A percentile compares a stretch with the other conserved stretches of the same genome.
Conservation (phyloP, 805 yeast species). For the Saccharomycopsis sp. region DNA sequence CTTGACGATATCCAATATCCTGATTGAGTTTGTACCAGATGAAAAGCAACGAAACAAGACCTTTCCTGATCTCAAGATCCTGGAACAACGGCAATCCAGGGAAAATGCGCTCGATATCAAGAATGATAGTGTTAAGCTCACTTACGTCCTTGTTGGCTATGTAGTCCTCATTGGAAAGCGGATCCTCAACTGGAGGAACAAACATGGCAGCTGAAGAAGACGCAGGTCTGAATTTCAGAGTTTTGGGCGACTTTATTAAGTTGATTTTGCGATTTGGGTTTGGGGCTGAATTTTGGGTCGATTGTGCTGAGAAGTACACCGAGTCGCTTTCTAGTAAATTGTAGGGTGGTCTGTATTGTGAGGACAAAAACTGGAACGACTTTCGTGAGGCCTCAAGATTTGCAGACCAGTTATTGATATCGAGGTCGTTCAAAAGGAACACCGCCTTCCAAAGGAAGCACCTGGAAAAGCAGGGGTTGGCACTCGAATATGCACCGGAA, state of each 20-base stretch:
- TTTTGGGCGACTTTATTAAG: neutral
- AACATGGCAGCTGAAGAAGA: neutral
- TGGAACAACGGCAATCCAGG: conserved; percentile 18
- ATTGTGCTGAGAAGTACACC: conserved; percentile 1
- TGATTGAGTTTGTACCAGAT: conserved; percentile 21
- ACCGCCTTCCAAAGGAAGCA: conserved; percentile 18
- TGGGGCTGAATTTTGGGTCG: neutral
- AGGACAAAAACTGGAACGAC: conserved; percentile 7
- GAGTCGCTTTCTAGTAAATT: conserved; percentile 3
- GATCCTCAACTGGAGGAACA: neutral
- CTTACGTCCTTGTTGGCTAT: conserved; percentile 3
- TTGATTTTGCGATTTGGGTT: neutral
- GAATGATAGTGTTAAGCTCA: conserved; percentile 19
- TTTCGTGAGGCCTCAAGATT: conserved; percentile 8
- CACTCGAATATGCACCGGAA: conserved; percentile 10
- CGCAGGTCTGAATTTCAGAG: neutral
- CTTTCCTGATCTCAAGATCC: conserved; percentile 11
- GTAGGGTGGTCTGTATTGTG: conserved; percentile 10
- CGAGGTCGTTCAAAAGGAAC: conserved; percentile 12
- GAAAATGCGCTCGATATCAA: conserved; percentile 20
- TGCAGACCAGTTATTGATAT: conserved; percentile 4
- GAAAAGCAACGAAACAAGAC: conserved; percentile 14
- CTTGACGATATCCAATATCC: conserved; percentile 37
- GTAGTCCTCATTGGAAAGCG: neutral
- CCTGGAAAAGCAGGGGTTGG: conserved; percentile 11